Percentiles rank a stretch among this genome's conserved stretches.
phyloP scores from a whole-genome alignment of 176 grass and related monocot genomes.

The Oryza rufipogon region DNA sequence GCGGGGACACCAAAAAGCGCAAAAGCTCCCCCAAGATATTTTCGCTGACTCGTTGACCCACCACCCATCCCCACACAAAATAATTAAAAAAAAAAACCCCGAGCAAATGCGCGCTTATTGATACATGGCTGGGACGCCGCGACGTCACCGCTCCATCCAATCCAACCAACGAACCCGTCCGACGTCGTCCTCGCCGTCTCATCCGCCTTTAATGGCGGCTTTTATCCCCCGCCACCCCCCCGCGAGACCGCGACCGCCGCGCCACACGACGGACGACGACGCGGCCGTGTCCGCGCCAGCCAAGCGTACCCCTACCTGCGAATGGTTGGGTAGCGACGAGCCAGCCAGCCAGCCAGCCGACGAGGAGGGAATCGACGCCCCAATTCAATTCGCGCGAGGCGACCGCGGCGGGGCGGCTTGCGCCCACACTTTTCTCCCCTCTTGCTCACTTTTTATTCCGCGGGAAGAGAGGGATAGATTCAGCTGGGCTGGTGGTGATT shows the following conservation, averaged over 20 bases:
- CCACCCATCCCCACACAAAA: neutral
- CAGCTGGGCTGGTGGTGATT: neutral
- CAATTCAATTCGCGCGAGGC: neutral
- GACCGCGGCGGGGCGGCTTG: neutral
- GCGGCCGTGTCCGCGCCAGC: neutral
- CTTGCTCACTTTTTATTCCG: neutral
- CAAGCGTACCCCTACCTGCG: slow-evolving; percentile 9
- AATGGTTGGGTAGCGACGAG: neutral
- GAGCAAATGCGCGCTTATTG: neutral
- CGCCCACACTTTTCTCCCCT: slow-evolving; percentile 25
- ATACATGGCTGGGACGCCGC: slow-evolving; percentile 31
- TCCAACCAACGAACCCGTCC: neutral
- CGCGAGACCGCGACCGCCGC: neutral
- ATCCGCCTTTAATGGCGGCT: slow-evolving; percentile 35
- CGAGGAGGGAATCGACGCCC: neutral
- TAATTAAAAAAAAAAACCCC: neutral
- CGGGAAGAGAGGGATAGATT: neutral
- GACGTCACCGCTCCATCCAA: slow-evolving; percentile 23
- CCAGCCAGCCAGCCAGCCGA: neutral
- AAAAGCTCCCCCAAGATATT: slow-evolving; percentile 31
- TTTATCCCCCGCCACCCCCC: neutral
- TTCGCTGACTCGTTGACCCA: neutral
- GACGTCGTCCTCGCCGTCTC: neutral
- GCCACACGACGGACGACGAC: slow-evolving; percentile 31
- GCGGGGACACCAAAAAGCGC: slow-evolving; percentile 8